Evolutionary conservation across 306 rosid species (phyloP).

Genomic region (Acacia melanoxylon): DNA sequence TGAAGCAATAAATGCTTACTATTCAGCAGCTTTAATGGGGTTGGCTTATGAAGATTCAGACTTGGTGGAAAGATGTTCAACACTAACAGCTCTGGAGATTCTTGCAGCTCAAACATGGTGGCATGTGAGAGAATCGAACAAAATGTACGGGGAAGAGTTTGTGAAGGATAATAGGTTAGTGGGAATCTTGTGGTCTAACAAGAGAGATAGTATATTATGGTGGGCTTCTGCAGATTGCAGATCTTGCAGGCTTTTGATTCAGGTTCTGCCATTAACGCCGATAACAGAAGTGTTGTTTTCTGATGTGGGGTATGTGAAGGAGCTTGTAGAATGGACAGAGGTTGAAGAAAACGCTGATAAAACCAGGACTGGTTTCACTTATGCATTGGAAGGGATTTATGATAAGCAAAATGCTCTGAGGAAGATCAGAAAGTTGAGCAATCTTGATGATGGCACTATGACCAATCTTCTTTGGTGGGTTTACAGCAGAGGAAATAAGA

Average conservation of each 20-base stretch:
- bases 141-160: slow-evolving; percentile 51
- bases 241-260: slow-evolving; percentile 84
- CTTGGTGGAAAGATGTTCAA: slow-evolving; percentile 68
- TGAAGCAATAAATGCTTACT: slow-evolving; percentile 85
- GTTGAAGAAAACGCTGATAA: slow-evolving; percentile 70
- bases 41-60: slow-evolving; percentile 72
- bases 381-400: slow-evolving; percentile 71
- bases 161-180: slow-evolving; percentile 59
- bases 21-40: slow-evolving; percentile 87
- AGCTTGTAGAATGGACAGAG: slow-evolving; percentile 77
- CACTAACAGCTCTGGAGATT: slow-evolving; percentile 67
- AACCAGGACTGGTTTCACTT: slow-evolving; percentile 82
- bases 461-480: slow-evolving; percentile 90
- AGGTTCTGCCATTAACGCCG: slow-evolving; percentile 61
- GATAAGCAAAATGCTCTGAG: slow-evolving; percentile 50
- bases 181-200: slow-evolving; percentile 86
- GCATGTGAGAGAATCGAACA: slow-evolving; percentile 60
- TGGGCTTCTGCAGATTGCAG: slow-evolving; percentile 80
- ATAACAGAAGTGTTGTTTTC: slow-evolving; percentile 44
- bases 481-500: slow-evolving; percentile 57
- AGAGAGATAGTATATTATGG: slow-evolving; percentile 82
- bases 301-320: slow-evolving; percentile 48
- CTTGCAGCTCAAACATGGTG: slow-evolving; percentile 88
- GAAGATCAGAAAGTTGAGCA: slow-evolving; percentile 53
- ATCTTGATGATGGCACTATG: slow-evolving; percentile 76